These are phyloP conservation scores for Huntiella bhutanensis DNA, from an alignment of 2,329 filamentous ascomycete species.

Conservation along the genomic window DNA sequence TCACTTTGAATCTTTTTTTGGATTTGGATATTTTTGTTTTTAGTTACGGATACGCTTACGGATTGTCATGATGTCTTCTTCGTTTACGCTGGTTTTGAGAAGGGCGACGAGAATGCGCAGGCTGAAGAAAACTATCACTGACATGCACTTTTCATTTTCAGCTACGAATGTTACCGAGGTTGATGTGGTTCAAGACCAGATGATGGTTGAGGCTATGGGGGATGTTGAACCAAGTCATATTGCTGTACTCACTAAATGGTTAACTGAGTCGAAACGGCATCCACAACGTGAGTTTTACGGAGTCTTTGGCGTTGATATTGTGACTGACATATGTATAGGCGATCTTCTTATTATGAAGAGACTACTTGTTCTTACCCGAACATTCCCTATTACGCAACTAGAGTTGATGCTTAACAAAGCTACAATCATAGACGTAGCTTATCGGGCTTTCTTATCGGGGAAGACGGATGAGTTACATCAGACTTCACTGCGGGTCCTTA, in stretches of 20 bases:
- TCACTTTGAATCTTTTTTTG: not conserved
- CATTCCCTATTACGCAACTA: slow-evolving; percentile 4
- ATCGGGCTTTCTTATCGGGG: slow-evolving; percentile 10
- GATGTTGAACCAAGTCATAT: slow-evolving; percentile 9
- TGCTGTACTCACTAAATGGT: slow-evolving; percentile 1
- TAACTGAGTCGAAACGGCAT: slow-evolving; percentile 2
- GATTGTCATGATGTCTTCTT: slow-evolving; percentile 3
- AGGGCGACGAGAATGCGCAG: slow-evolving; percentile 8
- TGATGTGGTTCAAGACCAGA: too few relatives aligned
- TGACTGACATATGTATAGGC: not conserved
- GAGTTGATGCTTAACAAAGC: slow-evolving; percentile 5
- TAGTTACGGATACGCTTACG: not conserved
- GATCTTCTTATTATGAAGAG: slow-evolving; percentile 9
- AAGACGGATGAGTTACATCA: slow-evolving; percentile 6
- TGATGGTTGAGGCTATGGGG: too few relatives aligned
- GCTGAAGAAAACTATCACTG: slow-evolving; percentile 7
- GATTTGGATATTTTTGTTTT: not conserved
- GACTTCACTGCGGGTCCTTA: slow-evolving; percentile 9
- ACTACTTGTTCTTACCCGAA: slow-evolving; percentile 9
- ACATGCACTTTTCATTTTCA: slow-evolving; percentile 9
- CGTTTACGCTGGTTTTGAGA: slow-evolving; percentile 2
- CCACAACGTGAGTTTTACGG: slow-evolving; percentile 5
- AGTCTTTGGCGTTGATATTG: too few relatives aligned
- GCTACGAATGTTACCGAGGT: not conserved
- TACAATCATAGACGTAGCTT: slow-evolving; percentile 7